A percentile compares a stretch with the other conserved stretches of the same genome.
Evolutionary conservation across 495 filamentous ascomycete genomes (phyloP).

Genomic region (Astrothelium subdiscretum): DNA sequence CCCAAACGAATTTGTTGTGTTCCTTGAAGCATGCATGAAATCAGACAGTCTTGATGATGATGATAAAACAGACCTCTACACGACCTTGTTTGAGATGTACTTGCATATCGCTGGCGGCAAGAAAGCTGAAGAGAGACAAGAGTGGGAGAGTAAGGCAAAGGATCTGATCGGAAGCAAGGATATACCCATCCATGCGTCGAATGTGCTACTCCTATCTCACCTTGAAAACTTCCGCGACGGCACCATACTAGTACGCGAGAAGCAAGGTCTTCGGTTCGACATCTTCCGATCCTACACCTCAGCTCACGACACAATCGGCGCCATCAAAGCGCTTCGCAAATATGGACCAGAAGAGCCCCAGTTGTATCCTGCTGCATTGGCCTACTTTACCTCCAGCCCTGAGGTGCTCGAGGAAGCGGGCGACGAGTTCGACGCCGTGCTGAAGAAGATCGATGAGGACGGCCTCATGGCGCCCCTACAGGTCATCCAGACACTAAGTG

Average conservation of each 20-base stretch:
- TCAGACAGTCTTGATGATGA: slow-evolving; percentile 52
- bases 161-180: slow-evolving; percentile 64
- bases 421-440: slow-evolving; percentile 65
- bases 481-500: slow-evolving; percentile 84
- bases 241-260: slow-evolving; percentile 83
- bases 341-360: slow-evolving; percentile 89
- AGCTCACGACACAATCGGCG: slow-evolving; percentile 81
- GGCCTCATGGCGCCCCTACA: slow-evolving; percentile 92
- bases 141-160: slow-evolving; percentile 88
- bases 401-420: slow-evolving; percentile 78
- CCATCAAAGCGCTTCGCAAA: slow-evolving; percentile 76
- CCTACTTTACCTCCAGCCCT: slow-evolving; percentile 83
- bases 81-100: slow-evolving; percentile 96
- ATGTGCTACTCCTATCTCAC: slow-evolving; percentile 84
- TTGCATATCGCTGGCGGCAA: slow-evolving; percentile 73
- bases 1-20: slow-evolving; percentile 76
- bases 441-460: slow-evolving; percentile 78
- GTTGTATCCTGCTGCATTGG: slow-evolving; percentile 81
- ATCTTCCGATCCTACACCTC: slow-evolving; percentile 96
- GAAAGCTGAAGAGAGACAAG: slow-evolving; percentile 55
- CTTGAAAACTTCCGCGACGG: slow-evolving; percentile 83
- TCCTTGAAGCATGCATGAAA: slow-evolving; percentile 73
- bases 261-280: slow-evolving; percentile 83
- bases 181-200: slow-evolving; percentile 84
- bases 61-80: slow-evolving; percentile 79